A percentile compares a stretch with the other conserved stretches of the same genome.
These are phyloP conservation scores for Melastoma candidum DNA, from an alignment of 441 rosid genomes.

Conservation along the genomic window DNA sequence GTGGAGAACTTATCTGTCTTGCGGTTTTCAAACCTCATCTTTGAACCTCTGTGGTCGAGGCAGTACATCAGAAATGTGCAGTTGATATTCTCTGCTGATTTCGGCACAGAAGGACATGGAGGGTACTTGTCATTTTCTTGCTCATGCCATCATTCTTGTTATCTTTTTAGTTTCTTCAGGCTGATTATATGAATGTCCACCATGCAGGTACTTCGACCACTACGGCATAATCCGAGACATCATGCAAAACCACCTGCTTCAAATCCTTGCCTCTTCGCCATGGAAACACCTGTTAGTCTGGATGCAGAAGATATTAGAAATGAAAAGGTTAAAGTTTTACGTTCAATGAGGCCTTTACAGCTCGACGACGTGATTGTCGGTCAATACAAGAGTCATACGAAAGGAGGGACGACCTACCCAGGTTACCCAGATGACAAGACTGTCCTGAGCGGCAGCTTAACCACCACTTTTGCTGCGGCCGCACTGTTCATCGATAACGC, in stretches of 20 bases:
- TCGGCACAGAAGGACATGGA: constrained; percentile 98
- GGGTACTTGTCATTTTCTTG: constrained; percentile 43
- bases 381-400: constrained; percentile 78
- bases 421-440: constrained; percentile 78
- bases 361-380: constrained; percentile 76
- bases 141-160: not conserved
- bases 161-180: not conserved
- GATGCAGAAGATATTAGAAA: constrained; percentile 95
- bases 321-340: constrained; percentile 91
- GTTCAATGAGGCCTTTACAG: constrained; percentile 75
- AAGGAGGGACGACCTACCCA: constrained; percentile 68
- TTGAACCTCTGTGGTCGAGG: constrained; percentile 93
- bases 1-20: constrained; percentile 94
- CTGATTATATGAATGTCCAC: not conserved
- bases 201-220: constrained; percentile 75
- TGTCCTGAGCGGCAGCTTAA: constrained; percentile 67
- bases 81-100: constrained; percentile 92
- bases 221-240: constrained; percentile 94
- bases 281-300: constrained; percentile 97
- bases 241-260: constrained; percentile 98
- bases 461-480: constrained; percentile 95
- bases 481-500: constrained; percentile 89
- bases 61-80: constrained; percentile 88
- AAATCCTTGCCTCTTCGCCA: constrained; percentile 91
- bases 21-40: constrained; percentile 91